Evolutionary conservation across 164 flowering plant genomes (phyloP).

Genomic region (Litsea cubeba): DNA sequence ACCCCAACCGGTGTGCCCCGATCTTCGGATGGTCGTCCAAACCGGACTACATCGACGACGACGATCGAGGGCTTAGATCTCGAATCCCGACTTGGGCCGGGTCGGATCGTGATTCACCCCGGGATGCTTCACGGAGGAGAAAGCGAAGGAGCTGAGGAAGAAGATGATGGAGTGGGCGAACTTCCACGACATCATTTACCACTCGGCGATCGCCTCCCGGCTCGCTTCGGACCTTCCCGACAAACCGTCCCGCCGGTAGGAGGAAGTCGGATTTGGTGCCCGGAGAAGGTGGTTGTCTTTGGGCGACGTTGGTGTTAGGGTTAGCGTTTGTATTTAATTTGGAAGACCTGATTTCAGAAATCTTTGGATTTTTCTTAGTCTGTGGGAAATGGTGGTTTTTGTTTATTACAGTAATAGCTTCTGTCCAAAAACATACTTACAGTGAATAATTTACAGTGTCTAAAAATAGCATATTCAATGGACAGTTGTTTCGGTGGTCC

Average conservation of each 20-base stretch:
- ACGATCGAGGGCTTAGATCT: not conserved
- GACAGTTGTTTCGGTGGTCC: too few species aligned
- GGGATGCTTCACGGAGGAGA: constrained; percentile 73
- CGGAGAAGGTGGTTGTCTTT: not conserved
- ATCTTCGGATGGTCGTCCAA: constrained; percentile 67
- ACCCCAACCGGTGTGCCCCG: constrained; percentile 57
- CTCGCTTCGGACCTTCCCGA: constrained; percentile 66
- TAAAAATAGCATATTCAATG: too few species aligned
- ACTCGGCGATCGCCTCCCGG: constrained; percentile 82
- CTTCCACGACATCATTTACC: constrained; percentile 83
- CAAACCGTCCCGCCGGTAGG: constrained; percentile 8
- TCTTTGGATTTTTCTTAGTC: too few species aligned
- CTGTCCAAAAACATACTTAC: too few species aligned
- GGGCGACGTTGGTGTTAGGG: not conserved
- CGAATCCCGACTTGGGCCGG: constrained; percentile 8
- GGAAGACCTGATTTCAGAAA: not conserved
- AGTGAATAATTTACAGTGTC: too few species aligned
- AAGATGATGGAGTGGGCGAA: constrained; percentile 43
- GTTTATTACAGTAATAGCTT: too few species aligned
- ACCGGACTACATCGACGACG: constrained; percentile 58
- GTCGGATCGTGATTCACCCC: constrained; percentile 25
- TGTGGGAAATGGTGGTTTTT: too few species aligned
- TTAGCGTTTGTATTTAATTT: not conserved
- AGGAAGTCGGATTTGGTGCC: constrained; percentile 5
- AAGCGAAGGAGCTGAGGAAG: constrained; percentile 68